Percentiles rank a stretch among this genome's conserved stretches.
phyloP scores from a whole-genome alignment of 1,139 yeast species.

The Taphrina wiesneri region DNA sequence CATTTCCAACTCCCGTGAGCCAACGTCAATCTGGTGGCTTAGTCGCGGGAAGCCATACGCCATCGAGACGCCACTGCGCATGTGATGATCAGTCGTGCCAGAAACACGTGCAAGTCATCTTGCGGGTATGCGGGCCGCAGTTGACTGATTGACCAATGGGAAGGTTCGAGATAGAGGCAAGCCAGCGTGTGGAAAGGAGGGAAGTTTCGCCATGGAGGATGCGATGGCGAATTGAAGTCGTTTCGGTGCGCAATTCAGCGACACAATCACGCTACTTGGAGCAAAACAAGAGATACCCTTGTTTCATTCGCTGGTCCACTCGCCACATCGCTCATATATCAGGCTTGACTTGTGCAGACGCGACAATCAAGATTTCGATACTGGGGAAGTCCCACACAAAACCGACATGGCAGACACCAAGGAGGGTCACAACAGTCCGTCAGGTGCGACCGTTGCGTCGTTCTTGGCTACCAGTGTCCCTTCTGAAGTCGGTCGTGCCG shows the following conservation, averaged over 20 bases:
- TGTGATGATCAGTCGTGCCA: background rate
- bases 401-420: background rate
- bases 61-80: background rate
- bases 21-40: background rate
- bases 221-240: slow-evolving; percentile 2
- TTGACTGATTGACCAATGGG: background rate
- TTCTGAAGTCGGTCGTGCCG: slow-evolving; percentile 25
- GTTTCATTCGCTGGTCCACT: background rate
- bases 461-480: slow-evolving; percentile 29
- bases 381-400: background rate
- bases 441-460: slow-evolving; percentile 15
- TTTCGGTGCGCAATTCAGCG: background rate
- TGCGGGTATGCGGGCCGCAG: background rate
- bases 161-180: background rate
- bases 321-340: background rate
- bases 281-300: background rate
- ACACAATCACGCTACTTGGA: slow-evolving; percentile 7
- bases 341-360: background rate
- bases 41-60: no score
- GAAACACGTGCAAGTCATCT: background rate
- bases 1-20: no score
- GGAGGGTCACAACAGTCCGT: background rate
- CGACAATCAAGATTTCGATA: background rate
- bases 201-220: background rate
- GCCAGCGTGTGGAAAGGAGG: background rate